These are phyloP conservation scores for Rhodotorula sp. DNA, from an alignment of 1,284 basidiomycete species.

Conservation along the genomic window DNA sequence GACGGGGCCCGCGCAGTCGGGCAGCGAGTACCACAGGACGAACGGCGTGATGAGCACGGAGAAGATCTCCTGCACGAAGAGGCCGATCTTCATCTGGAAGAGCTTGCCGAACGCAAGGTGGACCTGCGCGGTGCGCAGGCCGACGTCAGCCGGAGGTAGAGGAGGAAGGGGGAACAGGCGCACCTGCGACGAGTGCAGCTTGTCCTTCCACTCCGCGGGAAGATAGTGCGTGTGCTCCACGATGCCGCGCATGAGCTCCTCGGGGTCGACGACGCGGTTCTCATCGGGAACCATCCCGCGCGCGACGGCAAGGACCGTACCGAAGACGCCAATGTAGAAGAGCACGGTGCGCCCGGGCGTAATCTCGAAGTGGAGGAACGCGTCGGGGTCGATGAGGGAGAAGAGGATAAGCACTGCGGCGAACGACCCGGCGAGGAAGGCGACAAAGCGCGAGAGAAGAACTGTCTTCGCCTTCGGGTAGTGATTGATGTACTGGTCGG, in stretches of 20 bases:
- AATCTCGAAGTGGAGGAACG: slow-evolving; percentile 88
- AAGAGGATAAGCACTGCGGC: slow-evolving; percentile 89
- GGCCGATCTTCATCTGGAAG: slow-evolving; percentile 82
- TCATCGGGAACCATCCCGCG: slow-evolving; percentile 95
- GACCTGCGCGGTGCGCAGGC: slow-evolving; percentile 58
- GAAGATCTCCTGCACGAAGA: slow-evolving; percentile 83
- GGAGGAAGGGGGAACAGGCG: slow-evolving; percentile 23
- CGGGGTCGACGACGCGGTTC: slow-evolving; percentile 89
- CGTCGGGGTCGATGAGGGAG: slow-evolving; percentile 79
- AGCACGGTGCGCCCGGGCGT: slow-evolving; percentile 87
- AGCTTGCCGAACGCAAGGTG: slow-evolving; percentile 85
- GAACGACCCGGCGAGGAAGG: slow-evolving; percentile 94
- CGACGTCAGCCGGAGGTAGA: background rate
- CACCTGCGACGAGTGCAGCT: slow-evolving; percentile 84
- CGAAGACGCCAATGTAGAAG: slow-evolving; percentile 89
- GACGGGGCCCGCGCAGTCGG: slow-evolving; percentile 80
- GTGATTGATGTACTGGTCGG: slow-evolving; percentile 94
- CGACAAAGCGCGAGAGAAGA: slow-evolving; percentile 85
- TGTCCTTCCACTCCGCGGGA: slow-evolving; percentile 84
- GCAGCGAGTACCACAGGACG: slow-evolving; percentile 88
- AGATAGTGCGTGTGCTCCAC: slow-evolving; percentile 94
- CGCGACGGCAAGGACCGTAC: slow-evolving; percentile 80
- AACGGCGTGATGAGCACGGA: slow-evolving; percentile 93
- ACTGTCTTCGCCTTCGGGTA: slow-evolving; percentile 94
- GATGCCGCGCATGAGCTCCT: slow-evolving; percentile 84